Evolutionary conservation across 768 basidiomycete genomes (phyloP), one percentile per base, ranked within the genome.

Genomic region (Leucosporidium scottii): DNA sequence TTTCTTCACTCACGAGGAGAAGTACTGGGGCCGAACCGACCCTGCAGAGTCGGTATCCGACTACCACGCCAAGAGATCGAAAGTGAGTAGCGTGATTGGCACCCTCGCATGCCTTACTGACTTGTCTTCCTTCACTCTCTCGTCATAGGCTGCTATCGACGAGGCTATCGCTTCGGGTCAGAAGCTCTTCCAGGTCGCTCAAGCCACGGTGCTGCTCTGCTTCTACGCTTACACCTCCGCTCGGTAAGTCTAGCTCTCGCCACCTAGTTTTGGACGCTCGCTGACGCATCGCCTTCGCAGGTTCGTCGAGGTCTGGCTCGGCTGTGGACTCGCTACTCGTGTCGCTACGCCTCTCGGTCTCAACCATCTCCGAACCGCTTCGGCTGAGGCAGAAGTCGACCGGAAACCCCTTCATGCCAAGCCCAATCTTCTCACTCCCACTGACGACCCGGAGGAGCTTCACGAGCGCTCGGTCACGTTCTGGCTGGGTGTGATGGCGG

Each of bases 291-390:
- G 4, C 34, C 34, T 34, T 34, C 34, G 34, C 34, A 34, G 34
- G 34, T 34, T 34, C 34, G 34, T 34, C 34, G 34, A 34, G 34
- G 59, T 75, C 13, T 75, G 74, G 74, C 60, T 71, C 3, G 50
- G 55, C 30, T 67, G 63, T 62, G 72, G 72, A 0, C 59, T 72
- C 25, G 66, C 72, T 1, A 75, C 74, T 0, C 59, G 74, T 4
- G 63, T 75, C 25, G 25, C 56, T 10, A 71, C 68, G 2, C 74
- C 74, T 0, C 66, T 75, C 27, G 74, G 74, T 1, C 57, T 75
- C 2, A 75, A 75, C 47, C 72, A 75, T 63, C 61, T 75, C 17
- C 67, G 70, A 1, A n/a, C 34, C 27, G 54, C 61, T 44, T 39
- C 25, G 17, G 3, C 54, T 10, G 17, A 30, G 39, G 62, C 58